These are phyloP conservation scores for Candida dajiaensis DNA, from an alignment of 805 yeast species.

Conservation along the genomic window DNA sequence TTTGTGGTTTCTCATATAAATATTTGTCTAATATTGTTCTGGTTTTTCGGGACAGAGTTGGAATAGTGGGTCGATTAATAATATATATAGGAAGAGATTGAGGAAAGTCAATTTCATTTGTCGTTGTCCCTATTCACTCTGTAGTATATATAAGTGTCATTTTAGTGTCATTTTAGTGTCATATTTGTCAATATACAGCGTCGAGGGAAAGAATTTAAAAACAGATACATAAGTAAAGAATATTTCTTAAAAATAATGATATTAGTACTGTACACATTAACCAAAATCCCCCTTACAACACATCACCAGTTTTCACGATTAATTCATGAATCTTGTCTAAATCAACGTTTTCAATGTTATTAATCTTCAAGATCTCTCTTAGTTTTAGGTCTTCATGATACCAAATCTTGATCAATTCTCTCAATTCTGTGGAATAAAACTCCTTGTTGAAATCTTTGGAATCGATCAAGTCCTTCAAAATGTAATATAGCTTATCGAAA, in stretches of 20 bases:
- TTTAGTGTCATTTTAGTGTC: no score
- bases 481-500: conserved; percentile 59
- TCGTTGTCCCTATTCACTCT: no score
- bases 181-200: no score
- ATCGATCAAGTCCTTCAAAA: conserved; percentile 56
- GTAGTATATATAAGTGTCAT: no score
- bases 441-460: conserved; percentile 48
- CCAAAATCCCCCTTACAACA: conserved; percentile 1
- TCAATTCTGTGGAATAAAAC: conserved; percentile 51
- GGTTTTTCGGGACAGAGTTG: no score
- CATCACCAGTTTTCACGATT: conserved; percentile 9
- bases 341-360: conserved; percentile 31
- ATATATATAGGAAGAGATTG: no score
- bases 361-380: conserved; percentile 39
- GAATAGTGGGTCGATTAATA: no score
- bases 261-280: background rate
- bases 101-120: no score
- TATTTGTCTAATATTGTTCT: no score
- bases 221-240: no score
- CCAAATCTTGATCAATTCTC: conserved; percentile 61
- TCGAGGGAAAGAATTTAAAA: no score
- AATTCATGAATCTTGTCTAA: conserved; percentile 7
- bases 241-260: background rate
- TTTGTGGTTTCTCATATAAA: no score
- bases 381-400: conserved; percentile 57